phyloP scores from a whole-genome alignment of 2,329 filamentous ascomycete species.

The Teratosphaeria epicoccoides region DNA sequence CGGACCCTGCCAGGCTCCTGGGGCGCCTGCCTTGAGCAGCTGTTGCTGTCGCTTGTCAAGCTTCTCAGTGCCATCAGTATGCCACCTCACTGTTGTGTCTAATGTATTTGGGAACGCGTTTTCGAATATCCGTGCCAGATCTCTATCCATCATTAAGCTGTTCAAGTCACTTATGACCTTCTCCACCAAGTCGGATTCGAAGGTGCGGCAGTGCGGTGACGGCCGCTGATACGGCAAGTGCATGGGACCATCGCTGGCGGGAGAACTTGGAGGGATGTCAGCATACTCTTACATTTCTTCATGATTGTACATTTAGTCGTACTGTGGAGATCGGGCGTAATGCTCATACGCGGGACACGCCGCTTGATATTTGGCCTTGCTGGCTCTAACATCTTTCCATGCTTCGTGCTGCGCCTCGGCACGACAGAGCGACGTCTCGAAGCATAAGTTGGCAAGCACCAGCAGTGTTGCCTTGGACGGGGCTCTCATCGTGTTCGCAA shows the following conservation, averaged over 20 bases:
- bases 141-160: slow-evolving; percentile 66
- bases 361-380: slow-evolving; percentile 24
- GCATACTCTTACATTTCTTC: neutral
- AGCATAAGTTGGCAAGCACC: slow-evolving; percentile 20
- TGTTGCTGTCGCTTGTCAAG: slow-evolving; percentile 30
- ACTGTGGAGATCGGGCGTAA: slow-evolving; percentile 29
- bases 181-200: slow-evolving; percentile 77
- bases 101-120: slow-evolving; percentile 90
- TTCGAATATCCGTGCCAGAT: slow-evolving; percentile 84
- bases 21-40: slow-evolving; percentile 12
- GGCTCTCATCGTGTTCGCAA: neutral
- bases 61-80: slow-evolving; percentile 52
- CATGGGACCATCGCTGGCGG: slow-evolving; percentile 69
- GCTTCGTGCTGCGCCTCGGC: slow-evolving; percentile 15
- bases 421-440: slow-evolving; percentile 14
- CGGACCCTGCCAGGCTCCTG: slow-evolving; percentile 64
- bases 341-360: slow-evolving; percentile 31
- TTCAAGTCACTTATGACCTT: slow-evolving; percentile 77
- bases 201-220: slow-evolving; percentile 71
- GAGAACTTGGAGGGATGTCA: slow-evolving; percentile 46
- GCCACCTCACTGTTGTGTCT: slow-evolving; percentile 83
- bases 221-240: slow-evolving; percentile 80
- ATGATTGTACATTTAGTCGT: neutral
- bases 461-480: slow-evolving; percentile 19
- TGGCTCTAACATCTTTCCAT: slow-evolving; percentile 14